These are phyloP conservation scores for Escallonia rubra DNA, from an alignment of 129 eudicot genomes.

Conservation along the genomic window DNA sequence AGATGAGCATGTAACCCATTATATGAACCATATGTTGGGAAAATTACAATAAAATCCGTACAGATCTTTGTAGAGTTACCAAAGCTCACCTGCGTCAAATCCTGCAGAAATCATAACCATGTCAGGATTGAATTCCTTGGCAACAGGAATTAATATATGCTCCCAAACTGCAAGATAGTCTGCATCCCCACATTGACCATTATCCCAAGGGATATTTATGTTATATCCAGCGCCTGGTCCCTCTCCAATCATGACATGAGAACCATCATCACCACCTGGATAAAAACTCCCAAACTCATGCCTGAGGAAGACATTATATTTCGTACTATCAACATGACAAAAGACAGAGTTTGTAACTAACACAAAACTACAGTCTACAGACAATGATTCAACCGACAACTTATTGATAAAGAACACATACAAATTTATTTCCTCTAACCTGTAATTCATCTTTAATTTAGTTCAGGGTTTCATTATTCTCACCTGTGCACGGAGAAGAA, in stretches of 20 bases:
- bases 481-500: slow-evolving; percentile 97
- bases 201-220: slow-evolving; percentile 94
- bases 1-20: neutral
- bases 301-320: slow-evolving; percentile 32
- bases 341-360: neutral
- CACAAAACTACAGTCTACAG: neutral
- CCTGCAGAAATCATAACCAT: slow-evolving; percentile 84
- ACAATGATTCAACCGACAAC: neutral
- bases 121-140: slow-evolving; percentile 81
- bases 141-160: slow-evolving; percentile 81
- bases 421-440: neutral
- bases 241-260: slow-evolving; percentile 77
- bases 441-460: no score
- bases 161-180: slow-evolving; percentile 99
- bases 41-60: neutral
- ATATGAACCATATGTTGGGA: neutral
- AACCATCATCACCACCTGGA: slow-evolving; percentile 80
- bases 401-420: neutral
- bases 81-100: slow-evolving; percentile 92
- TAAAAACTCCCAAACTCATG: slow-evolving; percentile 73
- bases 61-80: neutral
- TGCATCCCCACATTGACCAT: slow-evolving; percentile 82
- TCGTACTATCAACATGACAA: slow-evolving; percentile 9
- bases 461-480: neutral
- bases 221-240: slow-evolving; percentile 80